Percentiles rank a stretch among this genome's conserved stretches.
phyloP scores from a whole-genome alignment of 352 stramenopile genomes.

The Globisporangium acanthophoron region DNA sequence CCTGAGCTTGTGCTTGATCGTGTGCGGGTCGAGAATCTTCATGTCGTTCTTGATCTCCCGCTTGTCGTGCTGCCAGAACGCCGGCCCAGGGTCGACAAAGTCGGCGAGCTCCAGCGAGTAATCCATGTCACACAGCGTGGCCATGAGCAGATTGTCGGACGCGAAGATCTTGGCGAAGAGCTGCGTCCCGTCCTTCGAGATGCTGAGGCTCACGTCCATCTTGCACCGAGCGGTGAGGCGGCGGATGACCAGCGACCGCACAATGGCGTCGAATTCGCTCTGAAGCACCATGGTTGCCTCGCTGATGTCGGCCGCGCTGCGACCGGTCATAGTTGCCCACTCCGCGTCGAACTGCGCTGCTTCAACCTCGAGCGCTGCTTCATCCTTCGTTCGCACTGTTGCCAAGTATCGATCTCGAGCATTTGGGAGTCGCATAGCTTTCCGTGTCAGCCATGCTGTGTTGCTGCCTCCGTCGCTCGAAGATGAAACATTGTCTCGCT shows the following conservation, averaged over 20 bases:
- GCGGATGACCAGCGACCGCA: conserved; percentile 46
- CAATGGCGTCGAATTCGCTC: conserved; percentile 57
- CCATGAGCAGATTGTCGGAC: conserved; percentile 59
- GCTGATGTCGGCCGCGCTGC: not conserved
- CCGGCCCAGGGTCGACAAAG: conserved; percentile 40
- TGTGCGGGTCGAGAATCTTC: conserved; percentile 37
- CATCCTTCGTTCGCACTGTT: conserved; percentile 14
- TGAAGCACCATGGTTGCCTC: conserved; percentile 18
- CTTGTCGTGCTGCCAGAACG: conserved; percentile 39
- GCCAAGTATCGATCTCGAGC: conserved; percentile 20
- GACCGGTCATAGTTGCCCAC: conserved; percentile 18
- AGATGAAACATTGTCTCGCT: not conserved
- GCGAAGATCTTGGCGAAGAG: conserved; percentile 47
- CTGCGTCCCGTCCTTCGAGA: conserved; percentile 39
- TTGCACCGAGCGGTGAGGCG: conserved; percentile 44
- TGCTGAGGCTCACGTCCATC: conserved; percentile 49
- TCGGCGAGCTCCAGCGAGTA: conserved; percentile 57
- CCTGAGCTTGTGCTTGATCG: conserved; percentile 52
- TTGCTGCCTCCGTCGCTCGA: not conserved
- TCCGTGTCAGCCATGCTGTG: not conserved
- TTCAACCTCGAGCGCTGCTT: conserved; percentile 6
- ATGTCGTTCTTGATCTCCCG: conserved; percentile 42
- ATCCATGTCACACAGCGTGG: conserved; percentile 40
- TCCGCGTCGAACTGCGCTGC: conserved; percentile 18
- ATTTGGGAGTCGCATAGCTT: conserved; percentile 12